Conservation (phyloP, 805 yeast species). For the Lachancea cidri region DNA sequence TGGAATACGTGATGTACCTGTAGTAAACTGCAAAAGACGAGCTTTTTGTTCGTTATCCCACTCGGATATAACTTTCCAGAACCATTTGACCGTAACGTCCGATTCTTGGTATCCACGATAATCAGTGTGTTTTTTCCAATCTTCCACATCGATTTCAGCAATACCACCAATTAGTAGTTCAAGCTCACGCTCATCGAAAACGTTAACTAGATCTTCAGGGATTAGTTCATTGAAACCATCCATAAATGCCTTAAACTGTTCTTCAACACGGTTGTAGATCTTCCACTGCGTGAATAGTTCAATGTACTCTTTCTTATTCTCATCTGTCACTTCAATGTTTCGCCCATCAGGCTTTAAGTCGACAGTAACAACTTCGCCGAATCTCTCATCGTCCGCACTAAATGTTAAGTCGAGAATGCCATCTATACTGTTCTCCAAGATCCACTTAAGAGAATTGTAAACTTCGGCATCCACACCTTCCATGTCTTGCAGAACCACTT, state of each 20-base stretch:
- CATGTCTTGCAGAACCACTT: slow-evolving; percentile 93
- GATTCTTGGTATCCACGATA: slow-evolving; percentile 96
- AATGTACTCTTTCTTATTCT: slow-evolving; percentile 90
- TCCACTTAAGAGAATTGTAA: slow-evolving; percentile 92
- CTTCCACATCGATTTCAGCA: slow-evolving; percentile 96
- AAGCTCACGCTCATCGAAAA: slow-evolving; percentile 95
- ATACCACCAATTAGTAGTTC: slow-evolving; percentile 97
- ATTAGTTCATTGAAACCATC: slow-evolving; percentile 96
- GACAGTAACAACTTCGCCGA: slow-evolving; percentile 85
- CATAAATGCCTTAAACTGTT: slow-evolving; percentile 93
- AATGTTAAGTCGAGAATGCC: slow-evolving; percentile 84
- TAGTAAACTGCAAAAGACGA: slow-evolving; percentile 90
- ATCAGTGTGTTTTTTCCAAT: slow-evolving; percentile 99
- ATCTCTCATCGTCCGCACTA: slow-evolving; percentile 85
- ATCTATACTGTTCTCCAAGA: slow-evolving; percentile 88
- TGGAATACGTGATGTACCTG: slow-evolving; percentile 98
- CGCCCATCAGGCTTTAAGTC: slow-evolving; percentile 88
- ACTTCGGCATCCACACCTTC: slow-evolving; percentile 98
- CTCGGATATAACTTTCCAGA: slow-evolving; percentile 88
- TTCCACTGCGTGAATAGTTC: slow-evolving; percentile 95
- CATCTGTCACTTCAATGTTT: slow-evolving; percentile 88
- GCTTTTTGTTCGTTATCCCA: slow-evolving; percentile 98
- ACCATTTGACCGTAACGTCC: slow-evolving; percentile 97
- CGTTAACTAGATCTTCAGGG: slow-evolving; percentile 94
- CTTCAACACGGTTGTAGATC: slow-evolving; percentile 86